phyloP scores from a whole-genome alignment of 2,329 filamentous ascomycete genomes.

The Colletotrichum theobromicola region DNA sequence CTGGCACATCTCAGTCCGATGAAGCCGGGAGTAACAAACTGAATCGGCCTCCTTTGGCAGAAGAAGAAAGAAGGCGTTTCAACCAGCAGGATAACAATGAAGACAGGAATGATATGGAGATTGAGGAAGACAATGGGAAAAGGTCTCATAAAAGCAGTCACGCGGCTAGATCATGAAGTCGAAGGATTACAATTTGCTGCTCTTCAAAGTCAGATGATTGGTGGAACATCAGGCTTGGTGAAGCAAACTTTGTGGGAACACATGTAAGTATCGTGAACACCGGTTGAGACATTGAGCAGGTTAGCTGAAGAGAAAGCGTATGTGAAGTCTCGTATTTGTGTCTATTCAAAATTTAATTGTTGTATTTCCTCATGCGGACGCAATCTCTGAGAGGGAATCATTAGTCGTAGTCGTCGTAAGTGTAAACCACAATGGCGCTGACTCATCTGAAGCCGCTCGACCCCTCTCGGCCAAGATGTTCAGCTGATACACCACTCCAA shows the following conservation, averaged over 20 bases:
- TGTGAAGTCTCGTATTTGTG: fast-evolving
- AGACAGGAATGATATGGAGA: neutral
- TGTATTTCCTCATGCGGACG: neutral
- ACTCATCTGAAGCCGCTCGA: neutral
- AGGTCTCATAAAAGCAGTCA: neutral
- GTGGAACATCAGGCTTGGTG: neutral
- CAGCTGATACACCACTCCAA: neutral
- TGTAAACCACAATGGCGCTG: neutral
- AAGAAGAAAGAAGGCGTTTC: neutral
- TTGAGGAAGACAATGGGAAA: neutral
- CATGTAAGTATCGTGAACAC: neutral
- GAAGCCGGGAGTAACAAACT: neutral
- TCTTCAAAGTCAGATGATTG: neutral
- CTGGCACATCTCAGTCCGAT: neutral
- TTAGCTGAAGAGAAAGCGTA: neutral
- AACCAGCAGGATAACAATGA: neutral
- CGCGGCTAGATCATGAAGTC: neutral
- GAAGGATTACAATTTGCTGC: neutral
- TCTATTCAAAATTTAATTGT: neutral
- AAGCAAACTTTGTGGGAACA: neutral
- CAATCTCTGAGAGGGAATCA: neutral
- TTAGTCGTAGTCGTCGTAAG: neutral
- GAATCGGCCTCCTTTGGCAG: neutral
- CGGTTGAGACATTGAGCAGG: neutral
- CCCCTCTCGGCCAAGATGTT: neutral